Percentiles rank a stretch among this genome's conserved stretches.
These are phyloP conservation scores for Aspergillus spinulosporus DNA, from an alignment of 2,329 filamentous ascomycete species.

Conservation along the genomic window DNA sequence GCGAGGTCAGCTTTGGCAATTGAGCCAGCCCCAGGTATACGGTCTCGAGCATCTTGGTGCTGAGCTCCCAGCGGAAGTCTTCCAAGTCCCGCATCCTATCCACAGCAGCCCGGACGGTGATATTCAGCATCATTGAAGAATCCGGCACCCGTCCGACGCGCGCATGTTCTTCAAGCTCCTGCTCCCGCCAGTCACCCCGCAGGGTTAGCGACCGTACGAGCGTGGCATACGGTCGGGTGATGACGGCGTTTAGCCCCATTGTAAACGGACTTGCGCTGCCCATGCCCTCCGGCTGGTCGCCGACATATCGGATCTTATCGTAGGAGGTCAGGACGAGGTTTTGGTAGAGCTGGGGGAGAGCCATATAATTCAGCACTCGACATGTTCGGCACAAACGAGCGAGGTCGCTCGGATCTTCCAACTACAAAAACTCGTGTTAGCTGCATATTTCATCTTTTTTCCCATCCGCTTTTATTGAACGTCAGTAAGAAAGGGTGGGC, in stretches of 20 bases:
- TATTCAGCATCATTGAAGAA: slow-evolving; percentile 64
- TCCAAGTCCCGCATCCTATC: slow-evolving; percentile 59
- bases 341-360: slow-evolving; percentile 61
- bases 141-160: slow-evolving; percentile 61
- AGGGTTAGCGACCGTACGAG: slow-evolving; percentile 56
- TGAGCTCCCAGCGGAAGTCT: slow-evolving; percentile 62
- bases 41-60: slow-evolving; percentile 60
- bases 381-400: slow-evolving; percentile 61
- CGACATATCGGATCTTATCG: slow-evolving; percentile 58
- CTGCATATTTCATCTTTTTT: background rate
- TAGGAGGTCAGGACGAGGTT: slow-evolving; percentile 59
- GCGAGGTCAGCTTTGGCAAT: slow-evolving; percentile 51
- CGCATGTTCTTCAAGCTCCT: slow-evolving; percentile 58
- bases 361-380: slow-evolving; percentile 65
- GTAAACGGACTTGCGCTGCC: slow-evolving; percentile 64
- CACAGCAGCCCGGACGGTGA: slow-evolving; percentile 58
- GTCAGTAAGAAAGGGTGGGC: background rate
- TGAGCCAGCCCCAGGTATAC: slow-evolving; percentile 59
- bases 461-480: background rate
- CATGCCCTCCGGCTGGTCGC: slow-evolving; percentile 60
- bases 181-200: slow-evolving; percentile 59
- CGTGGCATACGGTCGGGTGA: slow-evolving; percentile 55
- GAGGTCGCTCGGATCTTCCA: slow-evolving; percentile 60
- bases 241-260: slow-evolving; percentile 62
- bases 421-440: slow-evolving; percentile 37